Evolutionary conservation across 1,284 basidiomycete genomes (phyloP).

Genomic region (Fomitiporia mediterranea): DNA sequence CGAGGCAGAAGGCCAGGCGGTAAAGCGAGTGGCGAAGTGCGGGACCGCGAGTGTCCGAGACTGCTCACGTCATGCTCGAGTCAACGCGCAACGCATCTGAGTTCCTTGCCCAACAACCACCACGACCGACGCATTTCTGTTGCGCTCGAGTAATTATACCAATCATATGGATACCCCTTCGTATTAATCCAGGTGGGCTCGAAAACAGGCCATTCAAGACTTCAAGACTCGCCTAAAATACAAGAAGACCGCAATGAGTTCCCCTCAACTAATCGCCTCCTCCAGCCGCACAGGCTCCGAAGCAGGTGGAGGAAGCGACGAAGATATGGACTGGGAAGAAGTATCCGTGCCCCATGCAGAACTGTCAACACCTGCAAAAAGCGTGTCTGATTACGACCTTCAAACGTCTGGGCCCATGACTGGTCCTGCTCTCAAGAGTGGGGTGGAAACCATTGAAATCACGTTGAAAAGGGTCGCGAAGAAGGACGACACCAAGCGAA

Average conservation of each 20-base stretch:
- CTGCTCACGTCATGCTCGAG: neutral
- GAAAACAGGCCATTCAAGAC: neutral
- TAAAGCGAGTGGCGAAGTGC: neutral
- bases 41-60: neutral
- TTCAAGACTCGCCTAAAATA: neutral
- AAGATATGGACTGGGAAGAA: conserved; percentile 28
- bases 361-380: conserved; percentile 6
- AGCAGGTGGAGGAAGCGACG: conserved; percentile 15
- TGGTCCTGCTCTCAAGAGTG: neutral
- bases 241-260: conserved; percentile 3
- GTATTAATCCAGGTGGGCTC: neutral
- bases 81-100: neutral
- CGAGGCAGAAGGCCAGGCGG: neutral
- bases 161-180: neutral
- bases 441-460: conserved; percentile 50
- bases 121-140: neutral
- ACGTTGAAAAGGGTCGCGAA: conserved; percentile 47
- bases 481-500: conserved; percentile 29
- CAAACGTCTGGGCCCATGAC: neutral
- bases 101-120: neutral
- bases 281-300: neutral
- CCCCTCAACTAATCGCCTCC: neutral
- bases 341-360: conserved; percentile 31
- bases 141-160: neutral
- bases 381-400: neutral